Conservation (phyloP, 2,329 filamentous ascomycete species). For the Mycosphaerelloides madeirae region DNA sequence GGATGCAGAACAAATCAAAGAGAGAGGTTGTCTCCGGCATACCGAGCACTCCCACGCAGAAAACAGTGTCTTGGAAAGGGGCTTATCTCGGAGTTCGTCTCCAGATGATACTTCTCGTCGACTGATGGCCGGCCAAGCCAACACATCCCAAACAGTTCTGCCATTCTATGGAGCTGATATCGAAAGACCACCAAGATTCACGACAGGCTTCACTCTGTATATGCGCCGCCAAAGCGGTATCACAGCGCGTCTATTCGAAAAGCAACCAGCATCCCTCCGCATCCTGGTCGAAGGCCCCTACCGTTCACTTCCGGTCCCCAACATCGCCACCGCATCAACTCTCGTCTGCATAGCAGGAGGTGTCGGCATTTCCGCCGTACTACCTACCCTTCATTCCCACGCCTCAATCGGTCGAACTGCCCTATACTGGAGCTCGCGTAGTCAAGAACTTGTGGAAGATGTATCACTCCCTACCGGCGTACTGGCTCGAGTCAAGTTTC, state of each 20-base stretch:
- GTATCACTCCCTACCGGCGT: too few relatives aligned
- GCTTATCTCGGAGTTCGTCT: too few relatives aligned
- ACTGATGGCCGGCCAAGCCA: too few relatives aligned
- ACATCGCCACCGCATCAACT: conserved; percentile 14
- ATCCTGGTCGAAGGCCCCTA: neutral
- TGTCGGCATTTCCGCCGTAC: conserved; percentile 45
- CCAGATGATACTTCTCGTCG: too few relatives aligned
- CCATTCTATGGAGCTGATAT: too few relatives aligned
- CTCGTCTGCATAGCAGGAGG: conserved; percentile 46
- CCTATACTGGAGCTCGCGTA: conserved; percentile 38
- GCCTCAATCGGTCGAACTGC: conserved; percentile 26
- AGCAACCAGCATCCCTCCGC: neutral
- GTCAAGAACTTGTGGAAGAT: too few relatives aligned
- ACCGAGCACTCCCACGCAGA: too few relatives aligned
- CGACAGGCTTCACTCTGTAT: conserved; percentile 33
- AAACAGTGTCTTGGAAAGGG: too few relatives aligned
- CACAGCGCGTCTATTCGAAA: conserved; percentile 33
- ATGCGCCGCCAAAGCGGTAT: conserved; percentile 35
- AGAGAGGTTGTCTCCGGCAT: too few relatives aligned
- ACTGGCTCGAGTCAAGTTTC: too few relatives aligned
- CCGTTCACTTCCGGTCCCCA: neutral
- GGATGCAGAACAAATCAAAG: too few relatives aligned
- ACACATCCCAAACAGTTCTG: too few relatives aligned
- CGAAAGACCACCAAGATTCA: neutral
- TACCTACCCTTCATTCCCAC: conserved; percentile 35